Evolutionary conservation across 1,284 basidiomycete species (phyloP), one percentile per base, ranked within the genome.

Genomic region (Malassezia dermatis): DNA sequence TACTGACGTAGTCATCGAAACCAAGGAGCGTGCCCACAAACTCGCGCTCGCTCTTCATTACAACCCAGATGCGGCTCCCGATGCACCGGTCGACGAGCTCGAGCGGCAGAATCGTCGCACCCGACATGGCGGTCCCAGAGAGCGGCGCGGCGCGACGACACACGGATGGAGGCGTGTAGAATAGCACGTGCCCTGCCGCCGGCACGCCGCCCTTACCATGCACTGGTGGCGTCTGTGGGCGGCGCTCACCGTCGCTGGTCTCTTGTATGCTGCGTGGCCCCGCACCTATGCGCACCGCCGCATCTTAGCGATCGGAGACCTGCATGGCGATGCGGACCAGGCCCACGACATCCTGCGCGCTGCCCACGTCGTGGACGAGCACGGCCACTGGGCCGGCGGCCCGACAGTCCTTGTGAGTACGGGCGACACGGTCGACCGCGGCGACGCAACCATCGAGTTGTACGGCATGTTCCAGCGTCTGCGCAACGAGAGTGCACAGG

Each of bases 1-100:
- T 76, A 96, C 93, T 98, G 76, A 98, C 93, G 76, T 93, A 98
- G 78, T 98, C 93, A 76, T 98, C 94, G 71, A 98, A 98, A 2
- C 94, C 93, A 40, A 93, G 81, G 45, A 98, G 79, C 3, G 84
- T 96, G n/a, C 93, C 93, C 15, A 86, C 88, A 77, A 75, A 71
- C 59, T 75, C 74, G 26, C 74, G 58, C 31, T 73, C 63, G 26
- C 65, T 63, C 62, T 75, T 75, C 73, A 75, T 74, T 37, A 75
- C 64, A 31, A 75, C 73, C 74, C 74, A 75, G 57, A 75, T 75
- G 47, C 61, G 62, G 34, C 66, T 71, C 31, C 74, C 74, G 53
- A 75, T 72, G 59, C 74, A 75, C 26, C 71, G 65, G 61, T 75
- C 74, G 50, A 75, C 73, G 19, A 75, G 59, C 55, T 75, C 74